phyloP scores from a whole-genome alignment of 2,329 filamentous ascomycete species.

The Xylaria sp. region DNA sequence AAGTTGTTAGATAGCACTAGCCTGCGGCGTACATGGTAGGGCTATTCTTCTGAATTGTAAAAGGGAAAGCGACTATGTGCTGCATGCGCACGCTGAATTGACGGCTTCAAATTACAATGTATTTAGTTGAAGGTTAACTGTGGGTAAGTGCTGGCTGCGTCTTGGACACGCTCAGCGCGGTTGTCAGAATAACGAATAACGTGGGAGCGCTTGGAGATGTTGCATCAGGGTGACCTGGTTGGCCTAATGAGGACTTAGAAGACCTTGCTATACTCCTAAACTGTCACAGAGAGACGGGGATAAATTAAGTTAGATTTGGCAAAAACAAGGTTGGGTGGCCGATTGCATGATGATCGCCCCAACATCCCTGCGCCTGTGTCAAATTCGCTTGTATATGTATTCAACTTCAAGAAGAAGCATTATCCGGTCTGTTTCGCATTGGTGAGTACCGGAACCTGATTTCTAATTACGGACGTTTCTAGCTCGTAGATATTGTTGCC shows the following conservation, averaged over 20 bases:
- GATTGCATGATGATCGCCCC: constrained; percentile 22
- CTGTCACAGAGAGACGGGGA: constrained; percentile 21
- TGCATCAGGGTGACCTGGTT: background rate
- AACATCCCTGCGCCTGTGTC: constrained; percentile 1
- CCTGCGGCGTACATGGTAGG: too few relatives aligned
- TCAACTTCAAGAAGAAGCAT: background rate
- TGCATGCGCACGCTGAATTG: too few relatives aligned
- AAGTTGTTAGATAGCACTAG: too few relatives aligned
- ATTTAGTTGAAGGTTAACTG: too few relatives aligned
- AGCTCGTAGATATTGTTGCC: too few relatives aligned
- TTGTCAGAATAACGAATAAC: background rate
- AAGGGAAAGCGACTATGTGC: too few relatives aligned
- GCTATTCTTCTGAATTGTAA: too few relatives aligned
- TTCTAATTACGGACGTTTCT: background rate
- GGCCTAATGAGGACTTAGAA: background rate
- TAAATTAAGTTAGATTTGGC: constrained; percentile 21
- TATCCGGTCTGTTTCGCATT: background rate
- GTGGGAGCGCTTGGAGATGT: background rate
- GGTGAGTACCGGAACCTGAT: too few relatives aligned
- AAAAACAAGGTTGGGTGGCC: constrained; percentile 16
- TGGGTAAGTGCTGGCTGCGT: too few relatives aligned
- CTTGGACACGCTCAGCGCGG: background rate
- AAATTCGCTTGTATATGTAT: constrained; percentile 2
- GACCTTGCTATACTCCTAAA: constrained; percentile 12
- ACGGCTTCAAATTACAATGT: too few relatives aligned